Evolutionary conservation across 495 filamentous ascomycete genomes (phyloP).

Genomic region (Neurospora sp.): DNA sequence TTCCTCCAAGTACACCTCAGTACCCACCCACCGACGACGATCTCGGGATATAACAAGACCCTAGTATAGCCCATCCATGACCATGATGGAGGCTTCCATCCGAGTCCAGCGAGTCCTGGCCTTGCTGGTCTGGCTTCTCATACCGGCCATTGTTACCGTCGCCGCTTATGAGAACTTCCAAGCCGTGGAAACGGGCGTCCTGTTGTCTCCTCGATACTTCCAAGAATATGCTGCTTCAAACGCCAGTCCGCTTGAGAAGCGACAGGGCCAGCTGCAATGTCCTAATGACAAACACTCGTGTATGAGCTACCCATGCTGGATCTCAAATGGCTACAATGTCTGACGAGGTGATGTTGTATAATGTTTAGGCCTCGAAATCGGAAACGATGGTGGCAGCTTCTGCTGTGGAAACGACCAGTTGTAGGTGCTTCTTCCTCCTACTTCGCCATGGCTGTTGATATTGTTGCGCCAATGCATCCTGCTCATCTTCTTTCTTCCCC

Average conservation of each 20-base stretch:
- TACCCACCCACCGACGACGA: neutral
- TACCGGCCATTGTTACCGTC: neutral
- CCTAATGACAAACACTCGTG: slow-evolving; percentile 7
- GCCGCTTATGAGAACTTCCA: slow-evolving; percentile 5
- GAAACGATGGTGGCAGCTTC: slow-evolving; percentile 1
- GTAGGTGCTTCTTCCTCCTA: slow-evolving; percentile 2
- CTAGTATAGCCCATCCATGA: neutral
- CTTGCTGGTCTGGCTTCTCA: neutral
- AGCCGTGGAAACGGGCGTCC: slow-evolving; percentile 10
- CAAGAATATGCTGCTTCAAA: neutral
- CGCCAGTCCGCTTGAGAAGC: slow-evolving; percentile 5
- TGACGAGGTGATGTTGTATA: neutral
- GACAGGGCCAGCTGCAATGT: slow-evolving; percentile 4
- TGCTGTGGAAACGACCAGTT: slow-evolving; percentile 11
- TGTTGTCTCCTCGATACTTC: slow-evolving; percentile 11
- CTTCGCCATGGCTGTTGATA: neutral
- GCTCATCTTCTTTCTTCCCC: neutral
- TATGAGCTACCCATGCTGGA: neutral
- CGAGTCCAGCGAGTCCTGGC: neutral
- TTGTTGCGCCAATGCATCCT: neutral
- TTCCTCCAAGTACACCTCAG: neutral
- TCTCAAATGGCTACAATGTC: neutral
- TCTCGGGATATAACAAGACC: neutral
- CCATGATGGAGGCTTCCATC: neutral
- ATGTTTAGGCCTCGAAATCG: slow-evolving; percentile 9